These are phyloP conservation scores for Penicillium sp. DNA, from an alignment of 2,329 filamentous ascomycete species.

Conservation along the genomic window DNA sequence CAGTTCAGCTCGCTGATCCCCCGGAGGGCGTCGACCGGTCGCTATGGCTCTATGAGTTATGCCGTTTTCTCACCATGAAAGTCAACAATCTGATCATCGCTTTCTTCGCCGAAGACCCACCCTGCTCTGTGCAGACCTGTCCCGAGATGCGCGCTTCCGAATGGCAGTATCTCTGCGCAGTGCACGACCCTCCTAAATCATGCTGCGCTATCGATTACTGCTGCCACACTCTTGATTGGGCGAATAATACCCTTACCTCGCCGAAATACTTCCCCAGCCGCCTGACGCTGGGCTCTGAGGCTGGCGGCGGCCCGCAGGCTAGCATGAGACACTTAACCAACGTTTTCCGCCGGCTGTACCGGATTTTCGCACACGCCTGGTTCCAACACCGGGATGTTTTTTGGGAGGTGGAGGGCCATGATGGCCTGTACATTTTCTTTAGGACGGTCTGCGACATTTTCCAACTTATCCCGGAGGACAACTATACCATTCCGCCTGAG, in stretches of 20 bases:
- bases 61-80: constrained; percentile 91
- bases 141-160: constrained; percentile 98
- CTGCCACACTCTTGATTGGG: constrained; percentile 98
- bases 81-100: constrained; percentile 90
- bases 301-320: constrained; percentile 43
- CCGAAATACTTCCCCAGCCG: constrained; percentile 94
- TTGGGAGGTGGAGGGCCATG: constrained; percentile 86
- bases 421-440: constrained; percentile 94
- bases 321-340: constrained; percentile 74
- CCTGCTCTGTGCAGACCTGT: constrained; percentile 85
- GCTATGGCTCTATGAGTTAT: constrained; percentile 97
- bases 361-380: constrained; percentile 98
- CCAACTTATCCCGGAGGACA: constrained; percentile 84
- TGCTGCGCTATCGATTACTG: constrained; percentile 99
- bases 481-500: constrained; percentile 91
- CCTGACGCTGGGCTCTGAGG: constrained; percentile 58
- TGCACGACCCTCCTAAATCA: constrained; percentile 93
- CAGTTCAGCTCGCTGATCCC: constrained; percentile 72
- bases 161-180: constrained; percentile 98
- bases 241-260: constrained; percentile 88
- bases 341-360: constrained; percentile 89
- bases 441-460: constrained; percentile 96
- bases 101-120: constrained; percentile 86
- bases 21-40: constrained; percentile 80
- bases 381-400: constrained; percentile 95